A percentile compares a stretch with the other conserved stretches of the same genome.
phyloP scores from a whole-genome alignment of 768 basidiomycete genomes.

The Thelephora ganbajun region DNA sequence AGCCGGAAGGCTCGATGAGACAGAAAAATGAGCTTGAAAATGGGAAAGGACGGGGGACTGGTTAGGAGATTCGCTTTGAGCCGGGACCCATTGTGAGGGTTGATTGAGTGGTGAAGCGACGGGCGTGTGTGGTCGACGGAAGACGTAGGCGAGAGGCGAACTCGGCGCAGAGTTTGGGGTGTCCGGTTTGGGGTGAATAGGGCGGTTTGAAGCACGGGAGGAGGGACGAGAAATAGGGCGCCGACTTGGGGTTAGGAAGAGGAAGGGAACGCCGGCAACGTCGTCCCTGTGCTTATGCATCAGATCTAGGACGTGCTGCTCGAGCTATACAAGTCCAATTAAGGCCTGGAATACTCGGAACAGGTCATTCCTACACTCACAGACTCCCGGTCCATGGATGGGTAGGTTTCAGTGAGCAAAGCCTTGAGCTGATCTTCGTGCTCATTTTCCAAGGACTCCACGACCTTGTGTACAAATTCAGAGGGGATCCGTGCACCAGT shows the following conservation, averaged over 20 bases:
- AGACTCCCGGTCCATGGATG: slow-evolving; percentile 45
- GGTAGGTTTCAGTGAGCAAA: slow-evolving; percentile 51
- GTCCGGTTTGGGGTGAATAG: slow-evolving; percentile 52
- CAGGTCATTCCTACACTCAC: slow-evolving; percentile 24
- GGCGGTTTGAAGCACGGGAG: slow-evolving; percentile 63
- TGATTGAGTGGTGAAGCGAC: slow-evolving; percentile 55
- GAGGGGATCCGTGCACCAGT: slow-evolving; percentile 32
- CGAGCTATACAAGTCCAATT: slow-evolving; percentile 34
- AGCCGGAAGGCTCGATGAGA: slow-evolving; percentile 52
- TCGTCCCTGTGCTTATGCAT: slow-evolving; percentile 95
- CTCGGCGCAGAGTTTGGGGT: slow-evolving; percentile 64
- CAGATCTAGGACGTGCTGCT: slow-evolving; percentile 81
- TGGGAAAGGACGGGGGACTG: slow-evolving; percentile 58
- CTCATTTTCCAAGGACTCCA: slow-evolving; percentile 61
- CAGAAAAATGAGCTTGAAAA: slow-evolving; percentile 45
- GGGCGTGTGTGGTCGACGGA: slow-evolving; percentile 71
- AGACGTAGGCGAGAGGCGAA: slow-evolving; percentile 63
- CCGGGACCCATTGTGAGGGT: slow-evolving; percentile 41
- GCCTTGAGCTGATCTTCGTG: slow-evolving; percentile 78
- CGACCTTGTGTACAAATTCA: slow-evolving; percentile 56
- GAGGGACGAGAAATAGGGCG: slow-evolving; percentile 72
- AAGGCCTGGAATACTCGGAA: background rate
- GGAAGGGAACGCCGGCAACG: slow-evolving; percentile 66
- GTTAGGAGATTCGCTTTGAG: slow-evolving; percentile 36
- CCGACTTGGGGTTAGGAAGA: slow-evolving; percentile 68